These are phyloP conservation scores for Chaetomiaceae sp. DNA, from an alignment of 2,329 filamentous ascomycete species.

Conservation along the genomic window DNA sequence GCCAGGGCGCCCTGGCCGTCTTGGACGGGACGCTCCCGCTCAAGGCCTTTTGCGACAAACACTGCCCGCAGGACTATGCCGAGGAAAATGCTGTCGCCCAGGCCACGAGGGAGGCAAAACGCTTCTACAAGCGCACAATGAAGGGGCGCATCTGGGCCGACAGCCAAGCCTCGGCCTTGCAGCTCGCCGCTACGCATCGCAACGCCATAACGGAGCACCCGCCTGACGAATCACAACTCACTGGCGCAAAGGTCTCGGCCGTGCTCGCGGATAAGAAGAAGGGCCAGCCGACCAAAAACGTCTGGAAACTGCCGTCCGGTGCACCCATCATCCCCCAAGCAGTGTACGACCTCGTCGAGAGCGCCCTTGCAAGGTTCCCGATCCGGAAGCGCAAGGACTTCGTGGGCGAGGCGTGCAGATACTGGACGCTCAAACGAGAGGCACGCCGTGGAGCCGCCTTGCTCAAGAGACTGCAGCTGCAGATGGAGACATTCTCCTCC, in stretches of 20 bases:
- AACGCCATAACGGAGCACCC: slow-evolving; percentile 62
- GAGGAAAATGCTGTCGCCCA: slow-evolving; percentile 77
- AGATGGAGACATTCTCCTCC: slow-evolving; percentile 93
- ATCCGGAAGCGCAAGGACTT: slow-evolving; percentile 84
- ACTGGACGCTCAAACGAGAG: slow-evolving; percentile 96
- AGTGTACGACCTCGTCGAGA: slow-evolving; percentile 80
- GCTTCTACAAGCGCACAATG: slow-evolving; percentile 87
- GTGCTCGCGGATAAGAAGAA: slow-evolving; percentile 72
- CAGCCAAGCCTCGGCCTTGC: slow-evolving; percentile 76
- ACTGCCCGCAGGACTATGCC: slow-evolving; percentile 84
- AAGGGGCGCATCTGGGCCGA: slow-evolving; percentile 87
- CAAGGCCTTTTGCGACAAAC: slow-evolving; percentile 94
- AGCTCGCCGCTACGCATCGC: slow-evolving; percentile 68
- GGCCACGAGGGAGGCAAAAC: slow-evolving; percentile 77
- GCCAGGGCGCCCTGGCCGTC: slow-evolving; percentile 70
- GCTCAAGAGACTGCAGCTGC: slow-evolving; percentile 86
- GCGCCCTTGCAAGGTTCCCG: slow-evolving; percentile 74
- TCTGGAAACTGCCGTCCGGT: slow-evolving; percentile 91
- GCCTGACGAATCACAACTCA: slow-evolving; percentile 76
- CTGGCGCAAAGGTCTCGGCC: slow-evolving; percentile 74
- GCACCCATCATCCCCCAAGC: slow-evolving; percentile 89
- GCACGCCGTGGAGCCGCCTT: slow-evolving; percentile 85
- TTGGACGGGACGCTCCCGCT: slow-evolving; percentile 75
- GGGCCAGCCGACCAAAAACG: slow-evolving; percentile 60
- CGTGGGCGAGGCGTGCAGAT: slow-evolving; percentile 87